Base-by-base conservation (phyloP, 139 green algal genomes). In the Spirogloea muscicola region DNA sequence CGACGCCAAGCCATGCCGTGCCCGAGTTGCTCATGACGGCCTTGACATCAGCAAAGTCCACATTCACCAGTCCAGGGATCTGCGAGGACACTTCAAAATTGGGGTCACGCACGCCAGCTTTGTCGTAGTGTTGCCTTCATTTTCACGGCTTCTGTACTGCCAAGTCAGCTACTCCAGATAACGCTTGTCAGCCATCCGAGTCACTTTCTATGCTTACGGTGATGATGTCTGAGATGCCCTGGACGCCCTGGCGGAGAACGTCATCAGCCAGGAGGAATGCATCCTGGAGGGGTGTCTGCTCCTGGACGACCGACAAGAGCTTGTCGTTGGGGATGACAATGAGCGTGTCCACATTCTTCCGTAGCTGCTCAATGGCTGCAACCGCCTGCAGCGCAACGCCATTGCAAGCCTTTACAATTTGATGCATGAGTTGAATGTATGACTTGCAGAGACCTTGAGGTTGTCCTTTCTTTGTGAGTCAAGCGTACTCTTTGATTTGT, bases 161-260 rank as follows among this genome's bases (percentile, higher is more conserved):
- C n/a, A n/a, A n/a, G n/a, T n/a, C n/a, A n/a, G n/a, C n/a, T n/a
- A n/a, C n/a, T n/a, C n/a, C n/a, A n/a, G n/a, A n/a, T n/a, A n/a
- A n/a, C n/a, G n/a, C n/a, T n/a, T n/a, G n/a, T n/a, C n/a, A n/a
- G n/a, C n/a, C n/a, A n/a, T n/a, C n/a, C n/a, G n/a, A n/a, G n/a
- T n/a, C n/a, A n/a, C n/a, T n/a, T n/a, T n/a, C n/a, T n/a, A 16
- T 31, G n/a, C 74, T 51, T 25, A 83, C 64, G 3, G 92, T 97
- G 84, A 98, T 97, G 87, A 98, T 98, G 82, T 98, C 94, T 1
- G 89, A 94, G 76, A 98, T 98, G 62, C 94, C 94, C 79, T 96
- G 91, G 37, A 91, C 91, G 44, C 90, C 90, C 88, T 97, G 92
- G 18, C 92, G 77, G 63, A 98, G 85, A 64, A 98, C 94, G 74